phyloP scores from a whole-genome alignment of 176 grass and related monocot genomes.

The Triticum monococcum region DNA sequence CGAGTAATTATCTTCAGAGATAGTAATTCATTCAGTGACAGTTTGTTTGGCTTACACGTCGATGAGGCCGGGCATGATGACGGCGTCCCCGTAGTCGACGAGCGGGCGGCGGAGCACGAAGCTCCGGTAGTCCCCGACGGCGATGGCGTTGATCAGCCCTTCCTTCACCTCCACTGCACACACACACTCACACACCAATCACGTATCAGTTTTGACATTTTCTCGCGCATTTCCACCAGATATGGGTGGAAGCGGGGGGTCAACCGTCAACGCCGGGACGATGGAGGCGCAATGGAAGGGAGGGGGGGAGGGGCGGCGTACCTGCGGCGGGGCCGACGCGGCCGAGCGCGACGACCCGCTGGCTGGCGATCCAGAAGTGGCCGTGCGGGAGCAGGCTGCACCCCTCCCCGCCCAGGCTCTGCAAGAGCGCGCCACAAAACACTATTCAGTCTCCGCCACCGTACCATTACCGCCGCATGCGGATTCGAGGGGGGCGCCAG shows the following conservation, averaged over 20 bases:
- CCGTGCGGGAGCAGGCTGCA: constrained; percentile 80
- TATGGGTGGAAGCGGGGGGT: neutral
- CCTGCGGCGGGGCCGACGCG: constrained; percentile 77
- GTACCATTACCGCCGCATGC: neutral
- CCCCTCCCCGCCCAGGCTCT: constrained; percentile 50
- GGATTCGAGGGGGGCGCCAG: neutral
- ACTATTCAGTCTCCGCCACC: neutral
- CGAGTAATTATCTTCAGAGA: neutral
- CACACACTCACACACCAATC: neutral
- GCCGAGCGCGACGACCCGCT: constrained; percentile 71
- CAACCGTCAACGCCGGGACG: neutral
- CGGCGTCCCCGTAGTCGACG: constrained; percentile 78
- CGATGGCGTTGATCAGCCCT: constrained; percentile 61
- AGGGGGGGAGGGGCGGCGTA: neutral
- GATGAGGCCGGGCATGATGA: constrained; percentile 95
- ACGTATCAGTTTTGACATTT: neutral
- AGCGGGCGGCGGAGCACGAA: constrained; percentile 35
- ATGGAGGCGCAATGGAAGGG: neutral
- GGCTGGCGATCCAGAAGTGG: constrained; percentile 87
- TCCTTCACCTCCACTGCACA: constrained; percentile 86
- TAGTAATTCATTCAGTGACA: no score
- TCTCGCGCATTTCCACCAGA: neutral
- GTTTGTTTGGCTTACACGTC: constrained; percentile 60
- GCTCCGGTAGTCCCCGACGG: constrained; percentile 52
- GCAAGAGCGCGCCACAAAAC: neutral